Evolutionary conservation across 1,284 basidiomycete species (phyloP).

Genomic region (Ceratobasidium sp.): DNA sequence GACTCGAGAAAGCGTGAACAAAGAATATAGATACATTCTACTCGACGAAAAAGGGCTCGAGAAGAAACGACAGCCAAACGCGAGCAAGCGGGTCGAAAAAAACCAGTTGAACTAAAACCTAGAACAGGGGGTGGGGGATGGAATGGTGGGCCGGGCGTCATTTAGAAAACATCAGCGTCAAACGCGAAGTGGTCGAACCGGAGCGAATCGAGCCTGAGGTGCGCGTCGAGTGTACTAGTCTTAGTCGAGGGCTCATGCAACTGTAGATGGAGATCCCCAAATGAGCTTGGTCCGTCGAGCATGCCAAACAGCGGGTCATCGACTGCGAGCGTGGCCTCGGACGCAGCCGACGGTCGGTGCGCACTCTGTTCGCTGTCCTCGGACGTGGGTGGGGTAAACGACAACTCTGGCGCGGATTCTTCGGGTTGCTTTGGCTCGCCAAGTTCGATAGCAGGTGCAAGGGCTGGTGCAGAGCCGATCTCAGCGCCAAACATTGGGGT

Average conservation of each 20-base stretch:
- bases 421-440: constrained; percentile 1
- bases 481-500: constrained; percentile 14
- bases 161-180: constrained; percentile 29
- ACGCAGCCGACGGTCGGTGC: constrained; percentile 10
- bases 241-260: constrained; percentile 35
- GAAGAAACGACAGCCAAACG: constrained; percentile 6
- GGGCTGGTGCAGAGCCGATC: neutral
- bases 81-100: neutral
- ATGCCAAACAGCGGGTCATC: constrained; percentile 23
- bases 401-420: constrained; percentile 7
- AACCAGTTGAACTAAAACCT: neutral
- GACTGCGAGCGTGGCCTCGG: constrained; percentile 8
- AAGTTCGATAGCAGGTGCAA: constrained; percentile 15
- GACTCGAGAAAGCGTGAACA: neutral
- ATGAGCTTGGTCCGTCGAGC: constrained; percentile 8
- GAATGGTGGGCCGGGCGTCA: neutral
- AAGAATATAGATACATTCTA: constrained; percentile 43
- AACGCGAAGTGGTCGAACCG: constrained; percentile 35
- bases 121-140: neutral
- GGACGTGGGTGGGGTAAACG: constrained; percentile 22
- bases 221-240: constrained; percentile 31
- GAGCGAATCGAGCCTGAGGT: constrained; percentile 30
- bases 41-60: neutral
- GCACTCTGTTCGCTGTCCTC: constrained; percentile 8
- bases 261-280: constrained; percentile 20